Conservation (phyloP, 176 grass and related monocot genomes). For the Puccinellia tenuiflora region DNA sequence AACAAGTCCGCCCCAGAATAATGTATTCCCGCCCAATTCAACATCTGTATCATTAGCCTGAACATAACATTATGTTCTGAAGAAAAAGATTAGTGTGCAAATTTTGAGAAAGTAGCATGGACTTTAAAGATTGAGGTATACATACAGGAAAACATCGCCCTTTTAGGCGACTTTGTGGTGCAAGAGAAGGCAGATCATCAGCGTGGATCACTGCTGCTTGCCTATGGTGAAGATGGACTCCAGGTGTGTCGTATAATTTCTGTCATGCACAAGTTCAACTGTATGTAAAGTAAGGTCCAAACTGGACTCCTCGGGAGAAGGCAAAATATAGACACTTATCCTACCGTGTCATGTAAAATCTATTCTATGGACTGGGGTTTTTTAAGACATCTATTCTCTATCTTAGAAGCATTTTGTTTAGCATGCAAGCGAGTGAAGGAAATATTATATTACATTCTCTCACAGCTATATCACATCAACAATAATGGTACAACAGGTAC, state of each 20-base stretch:
- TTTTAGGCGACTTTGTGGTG: conserved; percentile 84
- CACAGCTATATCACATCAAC: background rate
- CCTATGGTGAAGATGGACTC: conserved; percentile 94
- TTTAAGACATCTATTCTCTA: background rate
- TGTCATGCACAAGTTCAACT: conserved; percentile 24
- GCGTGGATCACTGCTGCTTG: conserved; percentile 87
- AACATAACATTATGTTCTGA: conserved; percentile 55
- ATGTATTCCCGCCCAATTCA: conserved; percentile 66
- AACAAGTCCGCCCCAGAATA: conserved; percentile 89
- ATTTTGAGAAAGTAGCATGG: conserved; percentile 25
- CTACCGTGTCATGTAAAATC: background rate
- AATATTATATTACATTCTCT: background rate
- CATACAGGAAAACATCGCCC: conserved; percentile 66
- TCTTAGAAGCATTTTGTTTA: background rate
- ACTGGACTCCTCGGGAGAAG: background rate
- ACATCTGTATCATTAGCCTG: conserved; percentile 62
- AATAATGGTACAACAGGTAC: background rate
- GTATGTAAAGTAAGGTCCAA: conserved; percentile 17
- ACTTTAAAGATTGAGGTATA: conserved; percentile 23
- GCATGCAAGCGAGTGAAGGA: background rate
- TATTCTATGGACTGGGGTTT: background rate
- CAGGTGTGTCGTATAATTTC: conserved; percentile 96
- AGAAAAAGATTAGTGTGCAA: conserved; percentile 28
- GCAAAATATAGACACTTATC: background rate
- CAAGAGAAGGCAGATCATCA: conserved; percentile 90